Conservation (phyloP, 306 rosid species). For the Castanea crenata region DNA sequence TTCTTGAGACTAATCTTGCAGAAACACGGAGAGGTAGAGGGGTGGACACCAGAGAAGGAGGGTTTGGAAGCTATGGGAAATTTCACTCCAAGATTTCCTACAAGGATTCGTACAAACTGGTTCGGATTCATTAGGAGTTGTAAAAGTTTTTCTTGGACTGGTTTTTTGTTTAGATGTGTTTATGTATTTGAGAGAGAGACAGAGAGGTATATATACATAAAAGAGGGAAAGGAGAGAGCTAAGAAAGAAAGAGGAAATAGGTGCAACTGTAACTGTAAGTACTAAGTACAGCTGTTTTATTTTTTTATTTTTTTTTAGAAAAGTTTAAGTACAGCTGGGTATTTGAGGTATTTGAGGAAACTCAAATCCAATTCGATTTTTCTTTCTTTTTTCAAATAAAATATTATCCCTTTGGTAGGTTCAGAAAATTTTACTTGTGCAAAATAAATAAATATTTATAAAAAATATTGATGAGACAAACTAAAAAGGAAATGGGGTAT, state of each 20-base stretch:
- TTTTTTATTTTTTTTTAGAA: not conserved
- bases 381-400: too few species aligned
- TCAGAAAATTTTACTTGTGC: too few species aligned
- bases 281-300: slow-evolving; percentile 11
- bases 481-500: too few species aligned
- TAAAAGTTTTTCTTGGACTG: too few species aligned
- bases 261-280: slow-evolving; percentile 20
- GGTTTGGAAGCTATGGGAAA: slow-evolving; percentile 69
- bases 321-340: too few species aligned
- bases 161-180: not conserved
- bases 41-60: slow-evolving; percentile 65
- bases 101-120: slow-evolving; percentile 61
- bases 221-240: too few species aligned
- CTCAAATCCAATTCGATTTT: too few species aligned
- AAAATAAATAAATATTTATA: too few species aligned
- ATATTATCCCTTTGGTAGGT: too few species aligned
- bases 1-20: slow-evolving; percentile 67
- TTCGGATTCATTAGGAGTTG: slow-evolving; percentile 64
- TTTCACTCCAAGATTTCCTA: slow-evolving; percentile 66
- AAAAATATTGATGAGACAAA: too few species aligned
- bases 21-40: slow-evolving; percentile 68
- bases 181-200: not conserved
- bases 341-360: too few species aligned
- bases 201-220: too few species aligned
- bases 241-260: not conserved